Evolutionary conservation across 306 rosid species (phyloP), one percentile per base, ranked within the genome.

Genomic region (Prunus dulcis): DNA sequence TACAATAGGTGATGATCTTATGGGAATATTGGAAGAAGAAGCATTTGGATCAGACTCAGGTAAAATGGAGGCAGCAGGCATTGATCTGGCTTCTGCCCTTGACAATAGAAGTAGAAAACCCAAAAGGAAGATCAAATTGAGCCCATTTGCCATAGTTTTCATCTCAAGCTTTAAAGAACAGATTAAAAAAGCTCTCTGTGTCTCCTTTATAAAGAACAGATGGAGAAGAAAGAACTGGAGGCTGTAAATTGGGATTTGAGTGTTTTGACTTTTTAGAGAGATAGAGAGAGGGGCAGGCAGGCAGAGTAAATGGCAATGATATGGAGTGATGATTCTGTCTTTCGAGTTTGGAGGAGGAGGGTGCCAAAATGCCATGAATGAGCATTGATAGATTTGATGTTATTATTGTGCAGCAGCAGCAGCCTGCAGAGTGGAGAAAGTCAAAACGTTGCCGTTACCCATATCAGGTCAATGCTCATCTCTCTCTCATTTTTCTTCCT

Each of bases 401-500:
- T 34, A 34, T 34, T 47, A 27, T 60, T 34, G 50, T 34, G 50
- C 27, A 10, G 45, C 27, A 19, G 45, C 57, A 15, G 57, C 32
- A 22, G 34, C 23, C 18, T 4, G 18, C 18, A 3, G 22, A 43
- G 27, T 2, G 30, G 55, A 73, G 22, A 86, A 80, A 86, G 83
- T 82, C 87, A 84, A 84, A 71, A 69, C 56, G 73, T 57, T 47
- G 56, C 72, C 84, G 67, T 67, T 83, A 64, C 75, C 81, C 41
- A 61, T 64, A 19, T 52, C 23, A 65, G n/a, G 73, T 78, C 83
- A 80, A 82, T 78, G 81, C 78, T 57, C 57, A 58, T 22, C 68
- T 8, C 32, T 60, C 61, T 74, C 8, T 9, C n/a, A 2, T 8
- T 56, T 27, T 64, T 61, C 30, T 66, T 72, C 61, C 86, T 80